Evolutionary conservation across 1,284 basidiomycete species (phyloP).

Genomic region (Porodaedalea pini): DNA sequence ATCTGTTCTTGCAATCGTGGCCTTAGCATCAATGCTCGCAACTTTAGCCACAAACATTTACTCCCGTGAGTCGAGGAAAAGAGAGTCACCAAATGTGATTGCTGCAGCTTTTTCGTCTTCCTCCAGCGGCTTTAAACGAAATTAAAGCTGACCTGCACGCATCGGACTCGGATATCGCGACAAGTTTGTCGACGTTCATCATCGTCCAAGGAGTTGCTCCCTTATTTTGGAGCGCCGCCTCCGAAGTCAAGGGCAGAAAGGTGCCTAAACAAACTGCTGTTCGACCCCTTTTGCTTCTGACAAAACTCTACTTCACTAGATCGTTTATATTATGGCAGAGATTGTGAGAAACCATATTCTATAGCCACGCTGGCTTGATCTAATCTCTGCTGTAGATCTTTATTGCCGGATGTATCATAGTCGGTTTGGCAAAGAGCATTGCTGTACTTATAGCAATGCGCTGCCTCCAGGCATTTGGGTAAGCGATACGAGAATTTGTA

Average conservation of each 20-base stretch:
- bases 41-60: conserved; percentile 68
- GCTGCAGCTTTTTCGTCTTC: not conserved
- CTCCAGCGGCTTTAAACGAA: conserved; percentile 58
- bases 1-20: conserved; percentile 52
- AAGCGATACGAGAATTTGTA: conserved; percentile 21
- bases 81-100: conserved; percentile 23
- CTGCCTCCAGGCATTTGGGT: conserved; percentile 65
- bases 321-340: conserved; percentile 62
- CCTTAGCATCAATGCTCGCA: conserved; percentile 62
- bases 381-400: conserved; percentile 33
- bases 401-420: conserved; percentile 59
- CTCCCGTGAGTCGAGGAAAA: conserved; percentile 46
- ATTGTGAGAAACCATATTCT: conserved; percentile 27
- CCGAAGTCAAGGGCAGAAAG: conserved; percentile 80
- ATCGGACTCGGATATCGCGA: conserved; percentile 63
- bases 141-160: conserved; percentile 66
- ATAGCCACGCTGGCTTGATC: not conserved
- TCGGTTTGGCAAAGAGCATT: conserved; percentile 60
- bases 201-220: conserved; percentile 71
- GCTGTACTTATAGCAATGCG: conserved; percentile 71
- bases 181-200: conserved; percentile 76
- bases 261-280: conserved; percentile 35
- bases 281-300: conserved; percentile 6
- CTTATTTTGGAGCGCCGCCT: conserved; percentile 66
- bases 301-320: conserved; percentile 32